These are phyloP conservation scores for Cucumis cinereus DNA, from an alignment of 306 rosid genomes.

Conservation along the genomic window DNA sequence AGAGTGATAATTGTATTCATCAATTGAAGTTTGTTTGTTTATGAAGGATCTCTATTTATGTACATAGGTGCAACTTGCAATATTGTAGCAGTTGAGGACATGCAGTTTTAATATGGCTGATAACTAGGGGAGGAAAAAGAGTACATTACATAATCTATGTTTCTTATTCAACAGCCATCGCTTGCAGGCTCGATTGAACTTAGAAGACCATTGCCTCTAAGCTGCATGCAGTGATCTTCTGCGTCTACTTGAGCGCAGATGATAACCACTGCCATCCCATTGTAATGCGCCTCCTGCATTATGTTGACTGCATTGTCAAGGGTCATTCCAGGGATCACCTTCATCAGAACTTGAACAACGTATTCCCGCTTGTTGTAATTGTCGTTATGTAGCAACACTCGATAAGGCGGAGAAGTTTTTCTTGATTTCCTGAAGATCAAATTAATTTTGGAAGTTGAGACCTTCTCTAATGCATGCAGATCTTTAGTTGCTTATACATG, in stretches of 20 bases:
- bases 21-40: neutral
- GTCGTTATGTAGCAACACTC: conserved; percentile 82
- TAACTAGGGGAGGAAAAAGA: neutral
- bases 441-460: neutral
- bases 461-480: neutral
- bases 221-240: conserved; percentile 89
- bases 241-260: conserved; percentile 82
- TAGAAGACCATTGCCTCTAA: conserved; percentile 84
- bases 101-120: neutral
- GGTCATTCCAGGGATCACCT: conserved; percentile 92
- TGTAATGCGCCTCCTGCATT: conserved; percentile 90
- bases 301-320: conserved; percentile 77
- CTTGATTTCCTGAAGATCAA: conserved; percentile 40
- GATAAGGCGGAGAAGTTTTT: conserved; percentile 70
- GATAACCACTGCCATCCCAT: conserved; percentile 74
- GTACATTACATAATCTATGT: neutral
- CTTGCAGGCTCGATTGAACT: conserved; percentile 85
- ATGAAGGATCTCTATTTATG: neutral
- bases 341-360: conserved; percentile 90
- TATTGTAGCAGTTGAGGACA: neutral
- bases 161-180: conserved; percentile 42
- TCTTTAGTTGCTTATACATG: neutral
- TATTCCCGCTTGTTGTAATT: conserved; percentile 79
- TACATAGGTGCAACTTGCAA: conserved; percentile 5
- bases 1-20: neutral